These are phyloP conservation scores for Candida sanyaensis DNA, from an alignment of 1,139 yeast genomes.

Conservation along the genomic window DNA sequence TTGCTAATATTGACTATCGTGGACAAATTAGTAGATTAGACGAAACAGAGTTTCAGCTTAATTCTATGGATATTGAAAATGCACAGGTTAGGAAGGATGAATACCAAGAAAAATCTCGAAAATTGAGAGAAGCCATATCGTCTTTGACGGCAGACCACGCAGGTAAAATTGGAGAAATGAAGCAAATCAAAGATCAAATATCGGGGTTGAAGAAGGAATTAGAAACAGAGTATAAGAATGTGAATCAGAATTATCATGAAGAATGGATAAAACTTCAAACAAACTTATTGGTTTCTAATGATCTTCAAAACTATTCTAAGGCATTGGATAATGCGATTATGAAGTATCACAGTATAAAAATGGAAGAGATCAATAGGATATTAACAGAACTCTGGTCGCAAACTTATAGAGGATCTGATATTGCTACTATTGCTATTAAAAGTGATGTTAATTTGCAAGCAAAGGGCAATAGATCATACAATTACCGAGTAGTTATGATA, in stretches of 20 bases:
- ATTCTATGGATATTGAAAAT: constrained; percentile 46
- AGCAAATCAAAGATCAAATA: constrained; percentile 79
- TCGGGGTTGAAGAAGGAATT: constrained; percentile 58
- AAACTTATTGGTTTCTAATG: constrained; percentile 77
- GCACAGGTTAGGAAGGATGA: constrained; percentile 67
- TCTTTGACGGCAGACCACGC: constrained; percentile 68
- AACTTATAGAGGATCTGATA: constrained; percentile 94
- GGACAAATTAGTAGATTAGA: constrained; percentile 29
- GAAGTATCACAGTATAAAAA: constrained; percentile 87
- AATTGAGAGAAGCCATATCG: constrained; percentile 57
- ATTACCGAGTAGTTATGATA: constrained; percentile 93
- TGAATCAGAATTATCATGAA: constrained; percentile 61
- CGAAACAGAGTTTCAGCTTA: constrained; percentile 28
- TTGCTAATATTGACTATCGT: constrained; percentile 43
- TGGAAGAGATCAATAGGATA: constrained; percentile 89
- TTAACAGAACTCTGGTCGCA: constrained; percentile 91
- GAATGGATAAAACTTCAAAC: constrained; percentile 82
- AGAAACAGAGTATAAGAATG: constrained; percentile 66
- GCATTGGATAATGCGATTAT: constrained; percentile 92
- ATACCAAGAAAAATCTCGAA: constrained; percentile 60
- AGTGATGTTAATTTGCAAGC: constrained; percentile 70
- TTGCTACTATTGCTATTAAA: constrained; percentile 83
- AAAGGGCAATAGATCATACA: constrained; percentile 72
- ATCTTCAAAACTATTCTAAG: constrained; percentile 76
- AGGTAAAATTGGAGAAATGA: constrained; percentile 80